Percentiles rank a stretch among this genome's conserved stretches.
These are phyloP conservation scores for Akanthomyces muscarius DNA, from an alignment of 2,329 filamentous ascomycete species.

Conservation along the genomic window DNA sequence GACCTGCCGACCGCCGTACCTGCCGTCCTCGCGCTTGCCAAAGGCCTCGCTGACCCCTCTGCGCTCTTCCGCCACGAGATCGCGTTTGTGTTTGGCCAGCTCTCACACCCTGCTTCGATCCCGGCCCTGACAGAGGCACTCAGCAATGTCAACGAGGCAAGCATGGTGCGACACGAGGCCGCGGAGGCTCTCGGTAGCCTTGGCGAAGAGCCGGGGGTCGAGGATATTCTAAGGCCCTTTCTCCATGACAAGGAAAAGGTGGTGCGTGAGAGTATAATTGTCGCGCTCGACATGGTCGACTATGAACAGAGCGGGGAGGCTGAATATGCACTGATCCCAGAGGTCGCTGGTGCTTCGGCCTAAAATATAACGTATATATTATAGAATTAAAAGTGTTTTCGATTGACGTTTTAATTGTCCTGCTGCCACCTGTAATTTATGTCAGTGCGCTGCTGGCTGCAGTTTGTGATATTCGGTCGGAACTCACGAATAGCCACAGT, in stretches of 20 bases:
- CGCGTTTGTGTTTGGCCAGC: slow-evolving; percentile 95
- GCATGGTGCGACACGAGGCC: slow-evolving; percentile 97
- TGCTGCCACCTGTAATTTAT: slow-evolving; percentile 45
- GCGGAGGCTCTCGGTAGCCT: slow-evolving; percentile 93
- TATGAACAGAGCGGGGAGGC: slow-evolving; percentile 85
- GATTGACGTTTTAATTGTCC: slow-evolving; percentile 49
- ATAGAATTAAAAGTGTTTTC: slow-evolving; percentile 14
- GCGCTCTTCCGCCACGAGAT: slow-evolving; percentile 97
- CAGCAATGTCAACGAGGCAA: slow-evolving; percentile 74
- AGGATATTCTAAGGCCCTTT: slow-evolving; percentile 77
- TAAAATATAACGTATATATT: slow-evolving; percentile 24
- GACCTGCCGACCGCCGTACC: slow-evolving; percentile 83
- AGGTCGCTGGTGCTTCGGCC: slow-evolving; percentile 43
- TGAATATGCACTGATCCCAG: slow-evolving; percentile 89
- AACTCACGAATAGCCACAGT: slow-evolving; percentile 77
- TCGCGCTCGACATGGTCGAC: slow-evolving; percentile 96
- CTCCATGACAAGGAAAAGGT: slow-evolving; percentile 88
- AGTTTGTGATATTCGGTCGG: not conserved
- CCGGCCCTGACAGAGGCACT: slow-evolving; percentile 77
- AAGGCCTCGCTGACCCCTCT: slow-evolving; percentile 78
- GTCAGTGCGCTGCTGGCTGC: not conserved
- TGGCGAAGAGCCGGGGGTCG: slow-evolving; percentile 89
- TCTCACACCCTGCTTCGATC: slow-evolving; percentile 95
- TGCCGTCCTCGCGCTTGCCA: slow-evolving; percentile 81
- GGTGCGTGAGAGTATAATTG: slow-evolving; percentile 89